Percentiles rank a stretch among this genome's conserved stretches.
Conservation (phyloP, 129 eudicot genomes). For the Cynara cardunculus region DNA sequence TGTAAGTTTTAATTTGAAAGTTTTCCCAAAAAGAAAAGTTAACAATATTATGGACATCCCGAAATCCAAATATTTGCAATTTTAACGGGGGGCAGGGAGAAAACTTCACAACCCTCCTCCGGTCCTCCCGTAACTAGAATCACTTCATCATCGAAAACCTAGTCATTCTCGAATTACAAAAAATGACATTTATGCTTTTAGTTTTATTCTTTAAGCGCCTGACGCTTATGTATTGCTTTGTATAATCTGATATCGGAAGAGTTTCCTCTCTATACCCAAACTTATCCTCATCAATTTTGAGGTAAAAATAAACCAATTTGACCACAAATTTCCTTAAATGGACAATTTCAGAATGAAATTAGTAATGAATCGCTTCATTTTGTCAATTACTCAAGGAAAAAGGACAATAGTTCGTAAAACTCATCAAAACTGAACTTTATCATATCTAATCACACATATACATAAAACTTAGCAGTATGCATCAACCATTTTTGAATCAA, state of each 20-base stretch:
- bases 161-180: slow-evolving; percentile 9
- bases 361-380: slow-evolving; percentile 8
- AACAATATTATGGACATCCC: not conserved
- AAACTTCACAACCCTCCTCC: not conserved
- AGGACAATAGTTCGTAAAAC: not conserved
- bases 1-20: not conserved
- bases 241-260: not conserved
- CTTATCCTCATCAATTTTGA: not conserved
- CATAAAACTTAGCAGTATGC: not conserved
- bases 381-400: not conserved
- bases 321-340: not conserved
- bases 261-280: not conserved
- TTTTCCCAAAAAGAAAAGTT: not conserved
- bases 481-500: not conserved
- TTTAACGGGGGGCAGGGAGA: not conserved
- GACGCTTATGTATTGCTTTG: not conserved
- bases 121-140: not conserved
- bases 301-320: not conserved
- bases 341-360: not conserved
- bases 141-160: not conserved
- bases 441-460: not conserved
- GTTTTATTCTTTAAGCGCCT: not conserved
- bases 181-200: not conserved
- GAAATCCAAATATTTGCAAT: not conserved
- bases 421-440: not conserved